Evolutionary conservation across 441 rosid genomes (phyloP).

Genomic region (Euphorbia corollata): DNA sequence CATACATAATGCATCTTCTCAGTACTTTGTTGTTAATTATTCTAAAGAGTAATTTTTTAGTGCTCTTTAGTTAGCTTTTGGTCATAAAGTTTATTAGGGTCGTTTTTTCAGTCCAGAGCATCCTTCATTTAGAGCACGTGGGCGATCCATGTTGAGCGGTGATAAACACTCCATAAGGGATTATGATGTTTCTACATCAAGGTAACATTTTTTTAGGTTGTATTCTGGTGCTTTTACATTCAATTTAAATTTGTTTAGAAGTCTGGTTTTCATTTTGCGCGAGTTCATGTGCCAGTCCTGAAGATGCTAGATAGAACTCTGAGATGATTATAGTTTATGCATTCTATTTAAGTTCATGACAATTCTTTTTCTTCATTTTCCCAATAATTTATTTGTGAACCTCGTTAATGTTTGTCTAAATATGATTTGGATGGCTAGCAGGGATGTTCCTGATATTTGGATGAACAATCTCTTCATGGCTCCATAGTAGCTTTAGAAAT

Average conservation of each 20-base stretch:
- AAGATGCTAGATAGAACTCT: not conserved
- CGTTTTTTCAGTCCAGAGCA: slow-evolving; percentile 85
- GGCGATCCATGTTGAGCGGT: slow-evolving; percentile 87
- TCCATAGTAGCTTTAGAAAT: not conserved
- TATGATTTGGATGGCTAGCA: not conserved
- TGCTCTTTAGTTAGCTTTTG: not conserved
- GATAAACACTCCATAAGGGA: slow-evolving; percentile 63
- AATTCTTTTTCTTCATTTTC: not conserved
- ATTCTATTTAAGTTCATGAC: not conserved
- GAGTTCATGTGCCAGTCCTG: not conserved
- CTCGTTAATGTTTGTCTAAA: not conserved
- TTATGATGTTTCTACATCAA: slow-evolving; percentile 63
- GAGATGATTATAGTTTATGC: not conserved
- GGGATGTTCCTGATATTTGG: no score
- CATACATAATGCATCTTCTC: not conserved
- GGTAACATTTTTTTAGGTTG: slow-evolving; percentile 38
- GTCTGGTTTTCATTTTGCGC: not conserved
- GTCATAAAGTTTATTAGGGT: slow-evolving; percentile 18
- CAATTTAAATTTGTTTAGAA: not conserved
- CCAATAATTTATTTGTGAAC: not conserved
- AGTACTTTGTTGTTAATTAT: not conserved
- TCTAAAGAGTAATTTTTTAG: not conserved
- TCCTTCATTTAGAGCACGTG: slow-evolving; percentile 83
- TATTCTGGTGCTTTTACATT: not conserved
- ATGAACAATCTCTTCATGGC: not conserved